Percentiles rank a stretch among this genome's conserved stretches.
phyloP scores from a whole-genome alignment of 192 early-diverging fungal genomes.

The Thoreauomyces humboldtii region DNA sequence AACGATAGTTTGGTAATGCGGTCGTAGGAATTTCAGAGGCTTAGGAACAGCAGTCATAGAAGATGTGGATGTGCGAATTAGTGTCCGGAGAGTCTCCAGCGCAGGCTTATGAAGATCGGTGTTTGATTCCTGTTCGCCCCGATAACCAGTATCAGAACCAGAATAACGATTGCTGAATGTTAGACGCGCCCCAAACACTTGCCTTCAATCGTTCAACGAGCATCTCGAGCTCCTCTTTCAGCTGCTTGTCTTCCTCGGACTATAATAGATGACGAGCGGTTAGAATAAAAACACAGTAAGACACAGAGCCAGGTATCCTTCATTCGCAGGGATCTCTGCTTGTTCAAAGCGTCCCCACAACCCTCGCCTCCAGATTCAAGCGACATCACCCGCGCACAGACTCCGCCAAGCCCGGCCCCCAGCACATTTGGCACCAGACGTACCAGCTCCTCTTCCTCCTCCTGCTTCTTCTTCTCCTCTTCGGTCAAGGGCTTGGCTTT shows the following conservation, averaged over 20 bases:
- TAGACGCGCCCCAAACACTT: constrained; percentile 6
- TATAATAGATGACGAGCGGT: too few species aligned
- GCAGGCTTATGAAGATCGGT: constrained; percentile 76
- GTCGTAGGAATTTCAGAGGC: constrained; percentile 92
- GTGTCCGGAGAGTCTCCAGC: constrained; percentile 80
- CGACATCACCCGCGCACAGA: too few species aligned
- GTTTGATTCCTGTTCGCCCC: constrained; percentile 69
- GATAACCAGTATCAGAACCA: too few species aligned
- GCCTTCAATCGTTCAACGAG: constrained; percentile 90
- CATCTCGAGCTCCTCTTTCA: constrained; percentile 93
- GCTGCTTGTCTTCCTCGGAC: constrained; percentile 96
- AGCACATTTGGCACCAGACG: too few species aligned
- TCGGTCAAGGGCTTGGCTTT: constrained; percentile 16
- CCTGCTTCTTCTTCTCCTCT: constrained; percentile 25
- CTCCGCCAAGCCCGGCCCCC: too few species aligned
- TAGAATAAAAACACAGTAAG: too few species aligned
- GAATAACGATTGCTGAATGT: too few species aligned
- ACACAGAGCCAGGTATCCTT: too few species aligned
- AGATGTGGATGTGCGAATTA: constrained; percentile 90
- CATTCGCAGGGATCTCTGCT: too few species aligned
- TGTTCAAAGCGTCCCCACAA: too few species aligned
- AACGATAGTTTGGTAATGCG: constrained; percentile 72
- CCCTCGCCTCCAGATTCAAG: too few species aligned
- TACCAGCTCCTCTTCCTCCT: constrained; percentile 29
- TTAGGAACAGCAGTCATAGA: constrained; percentile 99